Percentiles rank a stretch among this genome's conserved stretches.
phyloP scores from a whole-genome alignment of 192 early-diverging fungal species.

The Phycomyces nitens region DNA sequence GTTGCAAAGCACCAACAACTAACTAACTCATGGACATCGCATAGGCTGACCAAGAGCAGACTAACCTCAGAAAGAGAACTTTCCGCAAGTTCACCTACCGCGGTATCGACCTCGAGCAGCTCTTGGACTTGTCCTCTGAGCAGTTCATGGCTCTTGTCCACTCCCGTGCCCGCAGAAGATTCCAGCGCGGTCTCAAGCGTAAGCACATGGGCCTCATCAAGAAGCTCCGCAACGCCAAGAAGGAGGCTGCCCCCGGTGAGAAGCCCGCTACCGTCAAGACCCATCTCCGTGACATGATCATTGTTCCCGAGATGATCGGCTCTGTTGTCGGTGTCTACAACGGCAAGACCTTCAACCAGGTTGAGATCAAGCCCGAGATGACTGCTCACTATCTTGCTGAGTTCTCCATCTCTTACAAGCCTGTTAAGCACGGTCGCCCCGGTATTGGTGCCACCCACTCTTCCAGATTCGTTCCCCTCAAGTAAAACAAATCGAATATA shows the following conservation, averaged over 20 bases:
- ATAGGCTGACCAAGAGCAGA: conserved; percentile 28
- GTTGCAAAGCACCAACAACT: background rate
- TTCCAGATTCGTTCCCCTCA: conserved; percentile 89
- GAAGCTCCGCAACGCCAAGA: conserved; percentile 98
- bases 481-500: conserved; percentile 48
- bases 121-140: conserved; percentile 89
- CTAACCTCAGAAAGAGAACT: conserved; percentile 79
- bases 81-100: conserved; percentile 99
- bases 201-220: conserved; percentile 99
- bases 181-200: conserved; percentile 97
- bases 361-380: conserved; percentile 83
- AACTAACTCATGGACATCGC: background rate
- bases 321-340: conserved; percentile 96
- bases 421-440: conserved; percentile 98
- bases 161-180: conserved; percentile 93
- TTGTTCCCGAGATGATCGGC: conserved; percentile 99
- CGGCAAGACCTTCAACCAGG: conserved; percentile 99
- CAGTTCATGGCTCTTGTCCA: conserved; percentile 94
- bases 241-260: conserved; percentile 82
- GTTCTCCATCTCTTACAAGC: conserved; percentile 90
- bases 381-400: conserved; percentile 33
- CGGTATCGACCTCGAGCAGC: conserved; percentile 94
- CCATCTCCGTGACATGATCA: conserved; percentile 98
- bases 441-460: conserved; percentile 99
- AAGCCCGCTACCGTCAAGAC: conserved; percentile 98